Conservation (phyloP, 805 yeast species). For the Myxozyma geophila region DNA sequence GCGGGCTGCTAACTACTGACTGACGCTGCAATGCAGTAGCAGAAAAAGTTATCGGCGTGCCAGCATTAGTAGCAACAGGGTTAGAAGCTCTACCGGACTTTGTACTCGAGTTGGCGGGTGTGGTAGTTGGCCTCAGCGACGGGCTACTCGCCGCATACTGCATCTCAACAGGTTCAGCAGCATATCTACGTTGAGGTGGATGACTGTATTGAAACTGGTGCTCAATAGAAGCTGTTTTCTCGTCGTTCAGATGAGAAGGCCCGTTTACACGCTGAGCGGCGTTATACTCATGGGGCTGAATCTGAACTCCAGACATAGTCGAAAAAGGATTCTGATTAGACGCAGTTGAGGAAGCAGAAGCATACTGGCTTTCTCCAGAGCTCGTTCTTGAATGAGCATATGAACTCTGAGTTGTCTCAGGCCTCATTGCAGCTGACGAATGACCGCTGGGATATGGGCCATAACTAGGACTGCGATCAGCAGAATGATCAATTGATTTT, state of each 20-base stretch:
- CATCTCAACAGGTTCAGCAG: too few species aligned
- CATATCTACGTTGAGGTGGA: not conserved
- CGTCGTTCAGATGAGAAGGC: not conserved
- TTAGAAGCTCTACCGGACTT: too few species aligned
- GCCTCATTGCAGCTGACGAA: not conserved
- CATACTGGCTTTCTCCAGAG: slow-evolving; percentile 14
- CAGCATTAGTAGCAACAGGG: too few species aligned
- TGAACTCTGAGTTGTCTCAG: not conserved
- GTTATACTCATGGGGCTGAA: not conserved
- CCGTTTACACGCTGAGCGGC: not conserved
- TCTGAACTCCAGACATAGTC: not conserved
- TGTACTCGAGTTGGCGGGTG: too few species aligned
- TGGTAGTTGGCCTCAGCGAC: too few species aligned
- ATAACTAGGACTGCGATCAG: not conserved
- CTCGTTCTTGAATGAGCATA: slow-evolving; percentile 8
- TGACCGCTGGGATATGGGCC: not conserved
- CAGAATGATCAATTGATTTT: not conserved
- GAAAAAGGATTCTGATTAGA: not conserved
- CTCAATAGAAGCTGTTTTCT: not conserved
- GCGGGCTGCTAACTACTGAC: too few species aligned
- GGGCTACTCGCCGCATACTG: too few species aligned
- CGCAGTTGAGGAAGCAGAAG: slow-evolving; percentile 8
- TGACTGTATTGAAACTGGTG: not conserved
- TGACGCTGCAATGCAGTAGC: too few species aligned
- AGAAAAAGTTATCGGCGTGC: too few species aligned